Conservation (phyloP, 345 rosid species). For the Zanthoxylum bungeanum region DNA sequence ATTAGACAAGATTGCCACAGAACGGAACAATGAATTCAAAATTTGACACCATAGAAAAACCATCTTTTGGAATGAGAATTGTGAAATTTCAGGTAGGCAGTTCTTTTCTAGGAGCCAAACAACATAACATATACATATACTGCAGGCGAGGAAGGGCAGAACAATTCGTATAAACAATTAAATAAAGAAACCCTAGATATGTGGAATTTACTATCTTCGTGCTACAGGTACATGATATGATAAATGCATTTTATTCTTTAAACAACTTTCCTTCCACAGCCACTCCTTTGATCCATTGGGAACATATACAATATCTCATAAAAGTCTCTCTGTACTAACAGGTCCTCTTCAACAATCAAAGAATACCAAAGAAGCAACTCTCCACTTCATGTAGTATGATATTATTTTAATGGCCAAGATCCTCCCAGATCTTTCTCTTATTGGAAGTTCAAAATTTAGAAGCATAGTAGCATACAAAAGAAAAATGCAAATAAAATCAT, state of each 20-base stretch:
- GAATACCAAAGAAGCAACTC: conserved; percentile 1
- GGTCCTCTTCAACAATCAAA: background rate
- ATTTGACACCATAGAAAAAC: background rate
- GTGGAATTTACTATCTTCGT: background rate
- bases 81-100: background rate
- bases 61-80: background rate
- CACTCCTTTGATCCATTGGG: background rate
- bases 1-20: background rate
- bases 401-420: background rate
- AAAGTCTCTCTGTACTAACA: background rate
- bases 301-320: background rate
- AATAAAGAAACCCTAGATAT: background rate
- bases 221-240: background rate
- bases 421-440: background rate
- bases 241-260: background rate
- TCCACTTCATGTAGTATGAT: background rate
- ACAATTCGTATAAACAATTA: background rate
- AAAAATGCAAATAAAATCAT: background rate
- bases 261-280: background rate
- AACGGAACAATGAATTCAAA: background rate
- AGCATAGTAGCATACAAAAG: background rate
- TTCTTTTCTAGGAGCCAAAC: background rate
- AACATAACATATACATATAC: background rate
- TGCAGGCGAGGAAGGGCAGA: background rate
- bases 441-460: background rate